phyloP scores from a whole-genome alignment of 768 basidiomycete genomes.

The Leccinum aurantiacum region DNA sequence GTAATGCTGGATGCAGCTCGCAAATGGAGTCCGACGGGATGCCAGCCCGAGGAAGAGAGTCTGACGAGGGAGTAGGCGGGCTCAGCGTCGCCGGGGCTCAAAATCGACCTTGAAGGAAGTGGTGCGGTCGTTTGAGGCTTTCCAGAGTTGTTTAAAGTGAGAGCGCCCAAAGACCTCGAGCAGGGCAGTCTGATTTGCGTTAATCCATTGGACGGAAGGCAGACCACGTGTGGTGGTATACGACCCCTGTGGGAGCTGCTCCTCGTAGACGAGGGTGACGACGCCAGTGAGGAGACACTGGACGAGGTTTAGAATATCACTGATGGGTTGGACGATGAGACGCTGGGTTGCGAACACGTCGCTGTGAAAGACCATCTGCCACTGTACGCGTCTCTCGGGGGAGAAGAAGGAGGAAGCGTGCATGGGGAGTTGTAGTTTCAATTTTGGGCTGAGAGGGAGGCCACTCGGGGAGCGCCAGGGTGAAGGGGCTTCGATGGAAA shows the following conservation, averaged over 20 bases:
- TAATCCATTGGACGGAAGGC: slow-evolving; percentile 77
- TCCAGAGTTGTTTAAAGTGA: slow-evolving; percentile 71
- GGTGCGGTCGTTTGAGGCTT: slow-evolving; percentile 69
- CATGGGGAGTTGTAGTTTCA: slow-evolving; percentile 70
- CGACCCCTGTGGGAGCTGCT: slow-evolving; percentile 64
- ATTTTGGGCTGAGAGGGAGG: slow-evolving; percentile 72
- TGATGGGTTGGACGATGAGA: slow-evolving; percentile 66
- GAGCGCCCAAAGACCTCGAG: slow-evolving; percentile 71
- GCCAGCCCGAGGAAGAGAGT: slow-evolving; percentile 18
- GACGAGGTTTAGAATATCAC: slow-evolving; percentile 65
- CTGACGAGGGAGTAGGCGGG: slow-evolving; percentile 12
- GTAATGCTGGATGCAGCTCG: slow-evolving; percentile 9
- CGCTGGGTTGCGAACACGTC: slow-evolving; percentile 72
- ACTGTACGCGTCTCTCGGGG: slow-evolving; percentile 79
- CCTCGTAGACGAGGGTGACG: slow-evolving; percentile 72
- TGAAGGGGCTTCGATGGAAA: slow-evolving; percentile 74
- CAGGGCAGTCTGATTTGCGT: slow-evolving; percentile 63
- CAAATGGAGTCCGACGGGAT: slow-evolving; percentile 10
- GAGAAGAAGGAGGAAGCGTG: slow-evolving; percentile 86
- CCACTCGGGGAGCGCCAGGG: slow-evolving; percentile 77
- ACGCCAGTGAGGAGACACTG: slow-evolving; percentile 75
- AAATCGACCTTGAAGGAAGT: slow-evolving; percentile 76
- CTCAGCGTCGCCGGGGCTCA: slow-evolving; percentile 42
- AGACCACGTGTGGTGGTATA: slow-evolving; percentile 77
- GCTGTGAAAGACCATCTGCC: slow-evolving; percentile 88